Conservation (phyloP, 225 moss, liverwort and hornwort species). For the Bryoerythrophyllum caledonicum region DNA sequence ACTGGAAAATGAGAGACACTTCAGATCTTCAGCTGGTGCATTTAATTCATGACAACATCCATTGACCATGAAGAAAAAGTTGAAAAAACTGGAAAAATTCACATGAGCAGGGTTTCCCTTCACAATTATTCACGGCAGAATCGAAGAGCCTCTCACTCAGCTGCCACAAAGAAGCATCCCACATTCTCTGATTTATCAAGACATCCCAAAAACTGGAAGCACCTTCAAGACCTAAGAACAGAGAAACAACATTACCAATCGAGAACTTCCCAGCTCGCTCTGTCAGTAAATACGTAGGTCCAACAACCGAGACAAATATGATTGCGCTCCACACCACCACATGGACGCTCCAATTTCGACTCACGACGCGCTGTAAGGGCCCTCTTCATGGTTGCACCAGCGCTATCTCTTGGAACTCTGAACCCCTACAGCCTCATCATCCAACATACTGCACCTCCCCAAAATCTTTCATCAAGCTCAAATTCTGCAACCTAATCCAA, state of each 20-base stretch:
- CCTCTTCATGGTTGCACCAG: slow-evolving; percentile 32
- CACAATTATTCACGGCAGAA: background rate
- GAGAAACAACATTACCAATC: slow-evolving; percentile 11
- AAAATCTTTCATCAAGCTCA: slow-evolving; percentile 8
- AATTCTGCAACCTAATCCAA: slow-evolving; percentile 15
- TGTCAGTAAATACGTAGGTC: slow-evolving; percentile 32
- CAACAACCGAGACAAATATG: slow-evolving; percentile 41
- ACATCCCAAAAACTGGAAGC: background rate
- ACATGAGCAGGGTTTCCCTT: background rate
- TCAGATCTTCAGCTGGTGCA: no score
- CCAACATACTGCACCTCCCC: slow-evolving; percentile 28
- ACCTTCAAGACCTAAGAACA: slow-evolving; percentile 1
- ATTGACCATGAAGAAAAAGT: no score
- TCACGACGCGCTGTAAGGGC: slow-evolving; percentile 18
- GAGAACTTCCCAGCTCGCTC: slow-evolving; percentile 37
- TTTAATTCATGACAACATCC: no score
- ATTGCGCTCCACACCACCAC: slow-evolving; percentile 33
- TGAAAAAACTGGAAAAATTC: background rate
- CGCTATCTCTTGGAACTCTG: slow-evolving; percentile 29
- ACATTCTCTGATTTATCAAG: background rate
- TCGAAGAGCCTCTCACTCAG: background rate
- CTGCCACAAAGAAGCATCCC: background rate
- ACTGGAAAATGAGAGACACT: no score
- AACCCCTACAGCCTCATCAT: background rate
- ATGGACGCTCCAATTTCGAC: slow-evolving; percentile 26